Evolutionary conservation across 2,329 filamentous ascomycete species (phyloP).

Genomic region (Colletotrichum sp.): DNA sequence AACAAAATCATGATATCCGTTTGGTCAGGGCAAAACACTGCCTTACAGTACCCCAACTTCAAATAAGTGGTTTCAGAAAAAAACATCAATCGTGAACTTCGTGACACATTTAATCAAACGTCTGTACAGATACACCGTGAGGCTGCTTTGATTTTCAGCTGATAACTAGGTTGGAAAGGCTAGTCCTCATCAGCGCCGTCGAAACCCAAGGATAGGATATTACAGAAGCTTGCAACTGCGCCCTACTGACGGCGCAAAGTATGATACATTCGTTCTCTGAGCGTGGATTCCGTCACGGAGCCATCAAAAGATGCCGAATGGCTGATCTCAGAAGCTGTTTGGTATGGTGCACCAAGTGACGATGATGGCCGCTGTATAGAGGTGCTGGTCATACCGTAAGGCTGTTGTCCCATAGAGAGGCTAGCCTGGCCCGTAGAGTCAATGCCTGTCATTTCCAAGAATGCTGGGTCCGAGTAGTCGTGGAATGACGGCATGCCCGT

Average conservation of each 20-base stretch:
- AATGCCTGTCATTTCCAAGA: constrained; percentile 5
- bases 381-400: background rate
- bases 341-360: background rate
- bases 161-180: background rate
- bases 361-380: constrained; percentile 5
- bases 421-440: background rate
- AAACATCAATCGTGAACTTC: background rate
- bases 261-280: constrained; percentile 12
- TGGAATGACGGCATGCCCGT: constrained; percentile 1
- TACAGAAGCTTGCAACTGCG: background rate
- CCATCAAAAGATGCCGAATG: background rate
- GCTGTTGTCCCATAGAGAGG: background rate
- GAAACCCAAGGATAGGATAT: background rate
- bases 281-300: background rate
- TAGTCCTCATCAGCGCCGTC: background rate
- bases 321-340: background rate
- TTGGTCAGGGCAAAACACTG: background rate
- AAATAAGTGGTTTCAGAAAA: background rate
- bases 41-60: background rate
- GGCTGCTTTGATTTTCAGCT: background rate
- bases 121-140: background rate
- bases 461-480: constrained; percentile 7
- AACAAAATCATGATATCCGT: background rate
- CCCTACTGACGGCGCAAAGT: constrained; percentile 1
- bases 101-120: background rate